Evolutionary conservation across 768 basidiomycete species (phyloP).

Genomic region (Cubamyces sp.): DNA sequence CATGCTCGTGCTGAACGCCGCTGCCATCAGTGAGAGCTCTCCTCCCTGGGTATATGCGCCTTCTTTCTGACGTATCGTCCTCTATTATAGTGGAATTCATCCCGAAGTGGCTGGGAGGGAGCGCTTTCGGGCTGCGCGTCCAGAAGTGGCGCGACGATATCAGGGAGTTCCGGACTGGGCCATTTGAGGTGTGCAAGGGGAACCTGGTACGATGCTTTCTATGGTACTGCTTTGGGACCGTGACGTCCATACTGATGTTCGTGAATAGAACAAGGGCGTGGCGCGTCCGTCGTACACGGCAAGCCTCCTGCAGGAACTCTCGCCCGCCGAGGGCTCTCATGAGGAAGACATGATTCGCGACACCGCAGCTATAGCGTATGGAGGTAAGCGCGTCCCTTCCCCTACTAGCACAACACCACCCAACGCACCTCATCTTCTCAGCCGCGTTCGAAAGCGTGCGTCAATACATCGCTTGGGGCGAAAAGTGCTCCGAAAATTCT

Average conservation of each 20-base stretch:
- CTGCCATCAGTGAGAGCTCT: background rate
- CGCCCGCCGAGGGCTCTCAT: background rate
- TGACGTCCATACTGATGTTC: too few species aligned
- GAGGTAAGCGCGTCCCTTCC: constrained; percentile 8
- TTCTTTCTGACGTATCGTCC: too few species aligned
- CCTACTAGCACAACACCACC: too few species aligned
- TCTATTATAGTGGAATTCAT: constrained; percentile 1
- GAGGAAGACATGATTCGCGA: constrained; percentile 15
- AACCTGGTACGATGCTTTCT: background rate
- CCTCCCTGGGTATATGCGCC: background rate
- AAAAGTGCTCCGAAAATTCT: background rate
- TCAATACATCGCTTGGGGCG: background rate
- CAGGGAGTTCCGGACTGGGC: background rate
- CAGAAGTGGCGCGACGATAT: constrained; percentile 10
- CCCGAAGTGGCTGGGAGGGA: constrained; percentile 9
- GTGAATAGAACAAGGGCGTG: background rate
- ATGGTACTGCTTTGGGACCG: too few species aligned
- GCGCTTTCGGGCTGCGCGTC: background rate
- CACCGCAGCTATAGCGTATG: constrained; percentile 16
- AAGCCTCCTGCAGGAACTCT: constrained; percentile 11
- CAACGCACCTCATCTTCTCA: background rate
- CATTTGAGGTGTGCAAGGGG: constrained; percentile 1
- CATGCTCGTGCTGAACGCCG: constrained; percentile 13
- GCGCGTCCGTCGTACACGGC: constrained; percentile 8
- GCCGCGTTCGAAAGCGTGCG: constrained; percentile 8